A percentile compares a stretch with the other conserved stretches of the same genome.
Conservation (phyloP, 225 moss, liverwort and hornwort species). For the Takakia lepidozioides region DNA sequence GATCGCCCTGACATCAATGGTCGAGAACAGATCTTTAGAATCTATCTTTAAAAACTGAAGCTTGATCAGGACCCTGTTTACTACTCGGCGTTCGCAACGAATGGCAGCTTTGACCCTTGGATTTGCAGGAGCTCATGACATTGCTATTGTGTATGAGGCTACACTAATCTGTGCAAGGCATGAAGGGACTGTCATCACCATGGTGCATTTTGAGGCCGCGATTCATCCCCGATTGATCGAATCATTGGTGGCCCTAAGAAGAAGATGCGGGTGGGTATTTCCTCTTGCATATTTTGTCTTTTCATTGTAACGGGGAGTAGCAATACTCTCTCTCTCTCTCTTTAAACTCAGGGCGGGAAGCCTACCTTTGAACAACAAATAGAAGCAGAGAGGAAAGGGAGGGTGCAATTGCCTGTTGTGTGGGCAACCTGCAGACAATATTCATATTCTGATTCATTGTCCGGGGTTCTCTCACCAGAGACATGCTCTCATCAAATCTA, state of each 20-base stretch:
- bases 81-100: conserved; percentile 90
- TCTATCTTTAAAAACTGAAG: conserved; percentile 85
- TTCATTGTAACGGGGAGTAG: no score
- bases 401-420: no score
- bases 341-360: no score
- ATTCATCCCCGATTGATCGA: no score
- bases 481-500: no score
- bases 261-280: conserved; percentile 68
- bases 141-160: conserved; percentile 97
- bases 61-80: conserved; percentile 82
- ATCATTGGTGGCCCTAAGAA: conserved; percentile 97
- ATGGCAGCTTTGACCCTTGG: conserved; percentile 97
- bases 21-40: conserved; percentile 94
- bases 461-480: no score
- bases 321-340: no score
- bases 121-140: conserved; percentile 97
- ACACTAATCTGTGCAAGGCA: conserved; percentile 87
- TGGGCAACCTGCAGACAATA: no score
- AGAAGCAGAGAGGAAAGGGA: no score
- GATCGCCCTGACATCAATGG: conserved; percentile 98
- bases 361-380: no score
- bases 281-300: not conserved
- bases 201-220: conserved; percentile 97
- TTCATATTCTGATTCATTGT: no score
- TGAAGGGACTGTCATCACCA: conserved; percentile 71